phyloP scores from a whole-genome alignment of 805 yeast genomes.

The Cyberlindnera euphorbiae region DNA sequence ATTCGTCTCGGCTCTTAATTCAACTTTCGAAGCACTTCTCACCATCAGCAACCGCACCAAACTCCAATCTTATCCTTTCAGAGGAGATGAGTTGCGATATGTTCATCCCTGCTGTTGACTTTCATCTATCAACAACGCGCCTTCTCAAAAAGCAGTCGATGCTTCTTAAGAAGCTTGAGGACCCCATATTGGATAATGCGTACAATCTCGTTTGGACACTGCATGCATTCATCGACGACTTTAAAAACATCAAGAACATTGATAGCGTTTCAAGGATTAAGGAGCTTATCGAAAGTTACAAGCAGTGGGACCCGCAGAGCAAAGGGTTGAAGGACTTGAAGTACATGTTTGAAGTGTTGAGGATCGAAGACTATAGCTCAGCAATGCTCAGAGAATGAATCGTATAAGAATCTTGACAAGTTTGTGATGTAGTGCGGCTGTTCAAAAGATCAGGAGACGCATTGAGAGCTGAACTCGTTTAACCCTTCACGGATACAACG shows the following conservation, averaged over 20 bases:
- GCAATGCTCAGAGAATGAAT: slow-evolving; percentile 7
- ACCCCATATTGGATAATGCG: slow-evolving; percentile 27
- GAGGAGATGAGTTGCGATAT: slow-evolving; percentile 22
- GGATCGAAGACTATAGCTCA: slow-evolving; percentile 22
- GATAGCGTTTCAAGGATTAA: slow-evolving; percentile 20
- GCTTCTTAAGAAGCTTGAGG: slow-evolving; percentile 3
- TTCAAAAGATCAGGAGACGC: too few relatives aligned
- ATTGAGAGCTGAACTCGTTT: too few relatives aligned
- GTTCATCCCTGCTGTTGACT: slow-evolving; percentile 26
- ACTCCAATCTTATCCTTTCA: slow-evolving; percentile 12
- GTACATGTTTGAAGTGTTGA: slow-evolving; percentile 24
- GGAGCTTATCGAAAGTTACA: slow-evolving; percentile 9
- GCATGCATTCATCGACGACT: slow-evolving; percentile 34
- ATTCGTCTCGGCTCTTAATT: slow-evolving; percentile 36
- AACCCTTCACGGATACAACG: too few relatives aligned
- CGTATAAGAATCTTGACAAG: background rate
- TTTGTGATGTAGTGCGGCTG: too few relatives aligned
- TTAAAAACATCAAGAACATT: slow-evolving; percentile 29
- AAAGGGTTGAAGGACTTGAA: slow-evolving; percentile 18
- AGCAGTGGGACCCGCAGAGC: slow-evolving; percentile 16
- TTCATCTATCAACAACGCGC: slow-evolving; percentile 22
- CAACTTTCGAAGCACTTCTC: slow-evolving; percentile 40
- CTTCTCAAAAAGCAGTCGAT: slow-evolving; percentile 1
- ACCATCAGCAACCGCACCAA: background rate
- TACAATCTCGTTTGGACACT: slow-evolving; percentile 40